These are phyloP conservation scores for Theobroma cacao DNA, from an alignment of 345 rosid species.

Conservation along the genomic window DNA sequence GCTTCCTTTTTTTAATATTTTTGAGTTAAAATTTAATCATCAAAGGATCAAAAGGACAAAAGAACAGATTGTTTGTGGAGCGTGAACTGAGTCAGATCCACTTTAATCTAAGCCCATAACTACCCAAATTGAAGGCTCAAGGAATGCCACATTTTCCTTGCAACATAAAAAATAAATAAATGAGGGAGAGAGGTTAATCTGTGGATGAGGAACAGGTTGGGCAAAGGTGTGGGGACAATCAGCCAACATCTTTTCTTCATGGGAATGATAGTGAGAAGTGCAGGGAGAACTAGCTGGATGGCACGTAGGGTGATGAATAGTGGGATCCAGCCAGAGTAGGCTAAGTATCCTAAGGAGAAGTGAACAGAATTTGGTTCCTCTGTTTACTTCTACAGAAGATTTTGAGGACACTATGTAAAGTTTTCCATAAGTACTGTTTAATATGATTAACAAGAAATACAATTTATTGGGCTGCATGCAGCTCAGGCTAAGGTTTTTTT, in stretches of 20 bases:
- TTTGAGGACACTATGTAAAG: too few relatives aligned
- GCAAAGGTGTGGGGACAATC: not conserved
- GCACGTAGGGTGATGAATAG: slow-evolving; percentile 20
- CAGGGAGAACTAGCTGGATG: slow-evolving; percentile 33
- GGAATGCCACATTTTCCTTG: not conserved
- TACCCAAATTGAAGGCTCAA: not conserved
- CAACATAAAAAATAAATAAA: not conserved
- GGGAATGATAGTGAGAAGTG: not conserved
- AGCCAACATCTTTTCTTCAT: not conserved
- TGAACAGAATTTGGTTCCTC: not conserved
- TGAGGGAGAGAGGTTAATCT: not conserved
- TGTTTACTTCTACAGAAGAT: not conserved
- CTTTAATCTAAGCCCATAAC: not conserved
- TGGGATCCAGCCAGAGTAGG: slow-evolving; percentile 10
- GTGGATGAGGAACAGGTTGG: not conserved
- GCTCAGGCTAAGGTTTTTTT: too few relatives aligned
- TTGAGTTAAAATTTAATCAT: not conserved
- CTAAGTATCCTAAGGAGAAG: not conserved
- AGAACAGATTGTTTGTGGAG: not conserved
- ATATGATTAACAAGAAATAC: too few relatives aligned
- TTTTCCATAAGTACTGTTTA: too few relatives aligned
- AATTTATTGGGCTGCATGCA: too few relatives aligned
- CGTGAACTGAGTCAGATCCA: not conserved
- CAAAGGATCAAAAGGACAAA: not conserved
- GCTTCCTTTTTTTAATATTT: not conserved